These are phyloP conservation scores for Triticum turgidum DNA, from an alignment of 176 grass and related monocot species.

Conservation along the genomic window DNA sequence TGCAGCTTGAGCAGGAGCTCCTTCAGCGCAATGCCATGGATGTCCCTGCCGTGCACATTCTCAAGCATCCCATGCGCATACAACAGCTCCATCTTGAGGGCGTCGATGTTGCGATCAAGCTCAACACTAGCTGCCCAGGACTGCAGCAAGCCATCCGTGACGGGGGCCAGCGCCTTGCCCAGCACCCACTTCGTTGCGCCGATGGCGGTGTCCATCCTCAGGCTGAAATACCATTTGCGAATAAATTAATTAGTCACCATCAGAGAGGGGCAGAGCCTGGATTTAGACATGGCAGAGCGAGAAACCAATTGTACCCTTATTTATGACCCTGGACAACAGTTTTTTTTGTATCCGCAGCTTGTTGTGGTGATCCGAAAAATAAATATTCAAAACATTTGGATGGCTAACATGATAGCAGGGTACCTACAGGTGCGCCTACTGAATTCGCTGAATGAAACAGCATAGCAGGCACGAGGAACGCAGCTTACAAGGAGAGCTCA, in stretches of 20 bases:
- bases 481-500: background rate
- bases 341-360: too few species aligned
- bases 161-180: background rate
- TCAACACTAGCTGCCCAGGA: background rate
- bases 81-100: background rate
- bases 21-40: background rate
- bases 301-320: too few species aligned
- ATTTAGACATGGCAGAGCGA: too few species aligned
- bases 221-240: background rate
- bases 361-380: too few species aligned
- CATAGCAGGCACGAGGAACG: background rate
- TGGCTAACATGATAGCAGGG: background rate
- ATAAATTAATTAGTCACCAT: too few species aligned
- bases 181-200: background rate
- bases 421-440: background rate
- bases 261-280: too few species aligned
- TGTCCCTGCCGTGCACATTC: background rate
- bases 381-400: background rate
- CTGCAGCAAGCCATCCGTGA: background rate
- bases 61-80: background rate
- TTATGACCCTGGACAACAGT: too few species aligned
- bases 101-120: background rate
- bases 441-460: background rate
- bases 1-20: background rate
- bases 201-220: background rate